Base-by-base conservation (phyloP, 2,329 filamentous ascomycete genomes). In the Scleromitrula shiraiana region DNA sequence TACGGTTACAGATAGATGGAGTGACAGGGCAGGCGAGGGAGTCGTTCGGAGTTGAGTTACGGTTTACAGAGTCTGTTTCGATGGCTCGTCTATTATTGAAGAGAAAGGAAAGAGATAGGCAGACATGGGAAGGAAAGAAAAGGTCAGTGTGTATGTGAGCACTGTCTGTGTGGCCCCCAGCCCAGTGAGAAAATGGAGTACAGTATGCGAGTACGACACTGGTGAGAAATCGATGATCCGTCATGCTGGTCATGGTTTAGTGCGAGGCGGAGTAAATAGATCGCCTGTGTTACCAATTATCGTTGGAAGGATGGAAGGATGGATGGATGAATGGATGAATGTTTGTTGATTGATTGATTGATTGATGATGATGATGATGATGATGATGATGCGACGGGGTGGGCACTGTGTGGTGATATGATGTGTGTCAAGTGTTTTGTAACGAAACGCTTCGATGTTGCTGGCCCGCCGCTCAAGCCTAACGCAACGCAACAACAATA, bases 251-350 rank as follows among this genome's bases (percentile, higher is more conserved):
- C 39, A 23, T 37, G 44, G 45, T 41, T 41, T 47, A 51, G 45
- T 38, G 22, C 12, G 46, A 49, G 50, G 50, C 50, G 46, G 50
- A 49, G 50, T 49, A 26, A 49, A 46, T 49, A 26, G 20, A 35
- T 42, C 45, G 30, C 45, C 14, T 41, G 38, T 35, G 23, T 35
- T 41, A 27, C 30, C 38, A 35, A 29, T 36, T 35, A 47, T 41
- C 30, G 38, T 23, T 23, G n/a, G 23, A 36, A 47, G 24, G 38
- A 38, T 38, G 35, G n/a, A 20, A 22, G 20, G 35, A 38, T 38
- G 35, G 17, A 38, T 22, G 20, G 17, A 38, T 38, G n/a, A n/a
- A n/a, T n/a, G n/a, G n/a, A n/a, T n/a, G n/a, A n/a, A n/a, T n/a
- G n/a, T n/a, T n/a, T n/a, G n/a, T 35, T 26, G 29, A 19, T 35